Evolutionary conservation across 345 rosid species (phyloP).

Genomic region (Anacardium occidentale): DNA sequence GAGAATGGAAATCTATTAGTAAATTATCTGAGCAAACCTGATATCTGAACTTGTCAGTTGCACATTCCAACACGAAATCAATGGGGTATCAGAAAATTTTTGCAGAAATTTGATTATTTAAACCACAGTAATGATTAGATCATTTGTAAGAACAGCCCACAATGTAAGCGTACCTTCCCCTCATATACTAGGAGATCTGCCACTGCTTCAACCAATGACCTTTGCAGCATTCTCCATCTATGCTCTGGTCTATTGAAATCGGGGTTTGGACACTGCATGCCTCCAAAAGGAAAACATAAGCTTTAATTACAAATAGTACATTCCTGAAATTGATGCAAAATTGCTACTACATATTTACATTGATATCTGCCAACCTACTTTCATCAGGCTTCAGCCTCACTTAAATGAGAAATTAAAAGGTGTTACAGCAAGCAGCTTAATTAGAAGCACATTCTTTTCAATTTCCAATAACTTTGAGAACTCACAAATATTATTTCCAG

Average conservation of each 20-base stretch:
- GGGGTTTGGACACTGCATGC: constrained; percentile 64
- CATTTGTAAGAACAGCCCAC: neutral
- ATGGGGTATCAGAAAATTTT: neutral
- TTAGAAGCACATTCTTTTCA: neutral
- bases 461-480: neutral
- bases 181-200: constrained; percentile 46
- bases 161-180: constrained; percentile 51
- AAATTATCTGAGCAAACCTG: constrained; percentile 3
- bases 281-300: neutral
- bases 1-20: constrained; percentile 6
- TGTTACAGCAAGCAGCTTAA: neutral
- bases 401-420: neutral
- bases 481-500: neutral
- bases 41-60: constrained; percentile 1
- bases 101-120: neutral
- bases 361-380: neutral
- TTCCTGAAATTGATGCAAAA: neutral
- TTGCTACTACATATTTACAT: neutral
- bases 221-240: constrained; percentile 70
- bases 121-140: neutral
- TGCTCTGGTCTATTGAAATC: constrained; percentile 61
- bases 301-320: neutral
- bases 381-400: neutral
- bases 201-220: constrained; percentile 62
- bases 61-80: neutral